Base-by-base conservation (phyloP, 1,284 basidiomycete species). In the Apiotrichum laibachii region DNA sequence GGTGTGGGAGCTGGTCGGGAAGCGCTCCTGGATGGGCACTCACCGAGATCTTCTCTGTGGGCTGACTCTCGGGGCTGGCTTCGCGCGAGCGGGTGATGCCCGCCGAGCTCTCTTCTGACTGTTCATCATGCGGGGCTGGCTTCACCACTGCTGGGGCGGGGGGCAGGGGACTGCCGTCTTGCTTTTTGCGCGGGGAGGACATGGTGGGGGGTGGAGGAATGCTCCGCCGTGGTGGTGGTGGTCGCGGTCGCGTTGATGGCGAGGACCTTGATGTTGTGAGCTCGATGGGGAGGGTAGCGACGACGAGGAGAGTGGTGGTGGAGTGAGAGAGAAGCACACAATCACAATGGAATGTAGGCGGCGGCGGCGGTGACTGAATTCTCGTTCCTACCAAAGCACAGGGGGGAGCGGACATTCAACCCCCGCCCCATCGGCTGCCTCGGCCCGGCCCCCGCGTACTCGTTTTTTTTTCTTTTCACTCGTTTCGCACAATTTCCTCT, bases 11-110 rank as follows among this genome's bases (percentile, higher is more conserved):
- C 40, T 9, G 4, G 16, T 42, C 40, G 16, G 8, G 4, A n/a
- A 1, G n/a, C 18, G 16, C 10, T 18, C 15, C 10, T 18, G 40
- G 40, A 37, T 34, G 34, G 22, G 5, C 12, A 35, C 56, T 42
- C 40, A 57, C 56, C 31, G 50, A 53, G 18, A 57, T 57, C 37
- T 53, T 53, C 39, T 51, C 37, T 16, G 50, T 51, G 11, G 50
- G 50, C 18, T 9, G 26, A 18, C 5, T 9, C 33, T 49, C 31
- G 31, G 47, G 47, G 18, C 47, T 49, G 4, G 12, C 16, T 26
- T 49, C 47, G 31, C 47, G 47, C 18, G 47, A 49, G 12, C 47
- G 31, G 10, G 43, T 44, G 18, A n/a, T 11, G 26, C 26, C 26
- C n/a, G 19, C 18, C 1, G 43, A 21, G 10, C n/a, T n/a, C 19